Evolutionary conservation across 208 protist genomes (phyloP).

Genomic region (Crithidia brevicula): DNA sequence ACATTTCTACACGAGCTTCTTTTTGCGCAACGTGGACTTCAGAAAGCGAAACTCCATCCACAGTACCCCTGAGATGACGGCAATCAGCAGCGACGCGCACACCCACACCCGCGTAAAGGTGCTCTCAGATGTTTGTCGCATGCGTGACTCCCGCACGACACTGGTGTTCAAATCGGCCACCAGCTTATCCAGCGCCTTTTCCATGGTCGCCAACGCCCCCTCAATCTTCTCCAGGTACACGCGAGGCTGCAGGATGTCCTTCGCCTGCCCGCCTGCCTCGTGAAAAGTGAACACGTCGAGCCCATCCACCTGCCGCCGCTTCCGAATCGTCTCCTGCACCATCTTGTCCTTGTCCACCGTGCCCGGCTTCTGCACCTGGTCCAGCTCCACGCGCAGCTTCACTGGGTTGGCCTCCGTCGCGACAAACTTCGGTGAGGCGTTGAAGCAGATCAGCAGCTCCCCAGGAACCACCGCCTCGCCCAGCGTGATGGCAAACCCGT

Average conservation of each 20-base stretch:
- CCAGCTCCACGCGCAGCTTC: conserved; percentile 25
- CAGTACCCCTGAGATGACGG: conserved; percentile 41
- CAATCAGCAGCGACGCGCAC: conserved; percentile 52
- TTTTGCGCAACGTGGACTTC: conserved; percentile 70
- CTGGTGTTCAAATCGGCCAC: conserved; percentile 9
- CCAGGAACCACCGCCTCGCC: background rate
- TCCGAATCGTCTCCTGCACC: conserved; percentile 11
- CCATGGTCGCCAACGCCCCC: conserved; percentile 21
- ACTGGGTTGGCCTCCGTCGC: conserved; percentile 8
- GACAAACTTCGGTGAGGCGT: conserved; percentile 12
- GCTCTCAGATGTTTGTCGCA: conserved; percentile 74
- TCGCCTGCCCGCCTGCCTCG: conserved; percentile 63
- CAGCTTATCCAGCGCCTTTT: conserved; percentile 14
- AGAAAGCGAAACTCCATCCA: conserved; percentile 73
- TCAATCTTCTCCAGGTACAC: conserved; percentile 61
- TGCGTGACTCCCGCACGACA: conserved; percentile 37
- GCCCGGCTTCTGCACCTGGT: conserved; percentile 7
- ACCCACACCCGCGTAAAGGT: conserved; percentile 83
- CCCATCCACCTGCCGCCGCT: conserved; percentile 42
- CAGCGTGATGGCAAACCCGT: conserved; percentile 28
- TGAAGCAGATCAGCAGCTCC: conserved; percentile 32
- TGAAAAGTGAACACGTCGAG: conserved; percentile 73
- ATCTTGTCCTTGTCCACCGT: conserved; percentile 10
- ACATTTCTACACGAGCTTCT: conserved; percentile 64
- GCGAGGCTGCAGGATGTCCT: conserved; percentile 56